Evolutionary conservation across 192 early-diverging fungal species (phyloP).

Genomic region (Coemansia sp.): DNA sequence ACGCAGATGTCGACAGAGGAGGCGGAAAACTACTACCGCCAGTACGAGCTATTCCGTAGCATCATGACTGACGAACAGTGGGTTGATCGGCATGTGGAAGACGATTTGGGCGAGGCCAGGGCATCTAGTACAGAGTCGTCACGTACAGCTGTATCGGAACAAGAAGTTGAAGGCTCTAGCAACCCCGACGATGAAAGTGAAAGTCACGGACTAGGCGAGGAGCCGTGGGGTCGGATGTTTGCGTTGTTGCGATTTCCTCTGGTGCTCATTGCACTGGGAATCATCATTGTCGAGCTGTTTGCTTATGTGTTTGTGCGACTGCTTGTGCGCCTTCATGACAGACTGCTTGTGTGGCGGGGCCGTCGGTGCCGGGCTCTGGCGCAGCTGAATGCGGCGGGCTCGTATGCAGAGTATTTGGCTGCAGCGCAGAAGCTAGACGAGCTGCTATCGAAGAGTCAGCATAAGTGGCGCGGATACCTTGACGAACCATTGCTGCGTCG

Average conservation of each 20-base stretch:
- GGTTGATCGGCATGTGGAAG: no score
- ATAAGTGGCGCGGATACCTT: background rate
- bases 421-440: conserved; percentile 16
- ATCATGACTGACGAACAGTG: conserved; percentile 27
- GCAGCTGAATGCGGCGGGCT: conserved; percentile 3
- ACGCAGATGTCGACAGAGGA: conserved; percentile 3
- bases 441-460: conserved; percentile 1
- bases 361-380: conserved; percentile 1
- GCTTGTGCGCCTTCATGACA: conserved; percentile 17
- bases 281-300: conserved; percentile 10
- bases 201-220: conserved; percentile 1
- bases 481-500: background rate
- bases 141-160: conserved; percentile 8
- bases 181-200: background rate
- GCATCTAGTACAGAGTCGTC: conserved; percentile 14
- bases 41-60: conserved; percentile 29
- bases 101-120: background rate
- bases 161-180: background rate
- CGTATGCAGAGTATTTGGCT: conserved; percentile 23
- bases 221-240: conserved; percentile 11
- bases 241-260: conserved; percentile 13
- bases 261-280: background rate
- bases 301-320: conserved; percentile 14
- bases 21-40: conserved; percentile 27
- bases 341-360: conserved; percentile 16